phyloP scores from a whole-genome alignment of 805 yeast genomes.

The Suhomyces sp. region DNA sequence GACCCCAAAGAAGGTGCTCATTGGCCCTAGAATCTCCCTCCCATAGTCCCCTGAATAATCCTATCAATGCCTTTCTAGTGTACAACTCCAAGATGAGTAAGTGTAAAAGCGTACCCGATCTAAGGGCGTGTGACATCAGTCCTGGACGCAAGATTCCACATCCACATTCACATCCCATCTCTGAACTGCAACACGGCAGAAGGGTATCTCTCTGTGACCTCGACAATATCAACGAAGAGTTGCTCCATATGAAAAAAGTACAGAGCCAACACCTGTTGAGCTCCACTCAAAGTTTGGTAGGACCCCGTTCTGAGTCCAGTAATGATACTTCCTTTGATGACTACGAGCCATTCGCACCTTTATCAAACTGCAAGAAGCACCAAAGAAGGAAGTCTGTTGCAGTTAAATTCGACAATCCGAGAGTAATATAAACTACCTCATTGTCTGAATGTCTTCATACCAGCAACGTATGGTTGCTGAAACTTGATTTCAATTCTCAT shows the following conservation, averaged over 20 bases:
- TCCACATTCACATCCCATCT: too few relatives aligned
- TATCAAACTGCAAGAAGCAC: constrained; percentile 29
- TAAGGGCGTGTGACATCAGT: too few relatives aligned
- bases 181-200: background rate
- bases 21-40: constrained; percentile 2
- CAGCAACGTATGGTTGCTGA: too few relatives aligned
- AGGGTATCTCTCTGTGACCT: constrained; percentile 11
- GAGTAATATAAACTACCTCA: constrained; percentile 7
- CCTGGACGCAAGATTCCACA: too few relatives aligned
- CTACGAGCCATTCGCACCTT: too few relatives aligned
- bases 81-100: background rate
- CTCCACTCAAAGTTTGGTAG: too few relatives aligned
- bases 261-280: too few relatives aligned
- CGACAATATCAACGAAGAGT: constrained; percentile 7
- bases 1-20: constrained; percentile 2
- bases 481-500: too few relatives aligned
- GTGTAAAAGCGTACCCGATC: constrained; percentile 2
- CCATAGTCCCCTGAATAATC: constrained; percentile 3
- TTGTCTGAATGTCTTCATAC: too few relatives aligned
- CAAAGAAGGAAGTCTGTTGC: constrained; percentile 48
- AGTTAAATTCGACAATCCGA: constrained; percentile 43
- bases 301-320: too few relatives aligned
- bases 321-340: too few relatives aligned
- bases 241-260: too few relatives aligned
- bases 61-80: constrained; percentile 8